These are phyloP conservation scores for Larix kaempferi DNA, from an alignment of 75 land plant species.

Conservation along the genomic window DNA sequence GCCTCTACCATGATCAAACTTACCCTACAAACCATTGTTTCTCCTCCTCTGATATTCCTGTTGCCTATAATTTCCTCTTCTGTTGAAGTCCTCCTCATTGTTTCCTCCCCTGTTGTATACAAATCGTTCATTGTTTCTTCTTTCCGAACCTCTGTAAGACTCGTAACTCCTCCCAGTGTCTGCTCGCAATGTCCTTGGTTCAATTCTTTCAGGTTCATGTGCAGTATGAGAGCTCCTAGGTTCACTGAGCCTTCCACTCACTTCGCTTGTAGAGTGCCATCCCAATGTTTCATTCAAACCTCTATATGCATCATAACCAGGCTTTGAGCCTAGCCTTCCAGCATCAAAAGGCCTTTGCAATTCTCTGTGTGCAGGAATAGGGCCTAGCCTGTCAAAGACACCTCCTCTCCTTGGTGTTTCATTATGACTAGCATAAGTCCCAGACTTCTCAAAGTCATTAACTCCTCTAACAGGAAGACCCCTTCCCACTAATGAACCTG, in stretches of 20 bases:
- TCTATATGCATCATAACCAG: not conserved
- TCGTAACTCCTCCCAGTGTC: constrained; percentile 4
- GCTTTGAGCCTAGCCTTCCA: constrained; percentile 1
- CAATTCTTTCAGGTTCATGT: constrained; percentile 5
- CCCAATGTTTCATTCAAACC: not conserved
- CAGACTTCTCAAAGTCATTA: not conserved
- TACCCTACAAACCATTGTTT: not conserved
- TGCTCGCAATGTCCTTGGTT: not conserved
- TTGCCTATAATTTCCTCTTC: constrained; percentile 3
- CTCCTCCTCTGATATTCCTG: not conserved
- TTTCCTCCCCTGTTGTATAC: not conserved
- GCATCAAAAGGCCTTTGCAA: not conserved
- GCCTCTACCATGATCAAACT: constrained; percentile 3
- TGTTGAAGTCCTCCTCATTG: not conserved
- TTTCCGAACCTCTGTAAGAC: not conserved
- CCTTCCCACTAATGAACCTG: not conserved
- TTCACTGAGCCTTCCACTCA: not conserved
- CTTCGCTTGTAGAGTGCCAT: not conserved
- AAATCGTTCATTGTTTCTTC: not conserved
- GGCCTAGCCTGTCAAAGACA: constrained; percentile 9
- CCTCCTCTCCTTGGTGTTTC: not conserved
- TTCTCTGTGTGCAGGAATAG: not conserved
- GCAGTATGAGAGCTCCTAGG: not conserved
- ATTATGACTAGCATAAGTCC: not conserved
- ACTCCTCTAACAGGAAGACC: not conserved